Evolutionary conservation across 2,329 filamentous ascomycete species (phyloP).

Genomic region (Exophiala alcalophila): DNA sequence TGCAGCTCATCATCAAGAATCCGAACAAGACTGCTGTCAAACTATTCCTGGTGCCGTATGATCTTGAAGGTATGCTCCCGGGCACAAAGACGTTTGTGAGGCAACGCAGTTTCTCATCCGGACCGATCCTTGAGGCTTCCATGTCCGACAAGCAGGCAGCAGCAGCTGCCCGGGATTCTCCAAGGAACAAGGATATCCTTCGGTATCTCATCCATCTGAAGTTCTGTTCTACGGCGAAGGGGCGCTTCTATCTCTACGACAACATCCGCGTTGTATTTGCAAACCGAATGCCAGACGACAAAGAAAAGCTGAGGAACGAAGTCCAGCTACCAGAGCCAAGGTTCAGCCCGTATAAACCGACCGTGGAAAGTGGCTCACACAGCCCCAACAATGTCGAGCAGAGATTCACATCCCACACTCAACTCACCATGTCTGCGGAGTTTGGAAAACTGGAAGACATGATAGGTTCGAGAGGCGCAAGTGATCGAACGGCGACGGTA

Average conservation of each 20-base stretch:
- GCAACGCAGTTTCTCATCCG: conserved; percentile 87
- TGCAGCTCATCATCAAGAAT: conserved; percentile 97
- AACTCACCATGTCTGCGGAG: conserved; percentile 11
- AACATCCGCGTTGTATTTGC: conserved; percentile 93
- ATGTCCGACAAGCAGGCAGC: conserved; percentile 52
- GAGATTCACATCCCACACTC: conserved; percentile 52
- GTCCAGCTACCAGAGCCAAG: conserved; percentile 83
- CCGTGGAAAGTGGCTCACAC: conserved; percentile 46
- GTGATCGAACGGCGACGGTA: not conserved
- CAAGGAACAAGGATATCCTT: conserved; percentile 63
- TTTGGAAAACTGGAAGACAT: conserved; percentile 22
- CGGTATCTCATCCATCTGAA: conserved; percentile 90
- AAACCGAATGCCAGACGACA: conserved; percentile 91
- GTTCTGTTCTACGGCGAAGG: conserved; percentile 81
- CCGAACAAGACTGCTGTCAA: conserved; percentile 98
- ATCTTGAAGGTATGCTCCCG: conserved; percentile 85
- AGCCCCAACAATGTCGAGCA: conserved; percentile 59
- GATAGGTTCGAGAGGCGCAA: not conserved
- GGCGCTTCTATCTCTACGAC: conserved; percentile 86
- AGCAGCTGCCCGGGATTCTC: conserved; percentile 48
- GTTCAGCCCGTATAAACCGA: conserved; percentile 78
- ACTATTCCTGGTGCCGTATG: conserved; percentile 89
- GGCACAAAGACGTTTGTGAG: conserved; percentile 95
- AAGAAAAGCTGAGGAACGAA: conserved; percentile 87
- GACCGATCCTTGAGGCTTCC: conserved; percentile 74